Base-by-base conservation (phyloP, 176 grass and related monocot species). In the Paspalum vaginatum region DNA sequence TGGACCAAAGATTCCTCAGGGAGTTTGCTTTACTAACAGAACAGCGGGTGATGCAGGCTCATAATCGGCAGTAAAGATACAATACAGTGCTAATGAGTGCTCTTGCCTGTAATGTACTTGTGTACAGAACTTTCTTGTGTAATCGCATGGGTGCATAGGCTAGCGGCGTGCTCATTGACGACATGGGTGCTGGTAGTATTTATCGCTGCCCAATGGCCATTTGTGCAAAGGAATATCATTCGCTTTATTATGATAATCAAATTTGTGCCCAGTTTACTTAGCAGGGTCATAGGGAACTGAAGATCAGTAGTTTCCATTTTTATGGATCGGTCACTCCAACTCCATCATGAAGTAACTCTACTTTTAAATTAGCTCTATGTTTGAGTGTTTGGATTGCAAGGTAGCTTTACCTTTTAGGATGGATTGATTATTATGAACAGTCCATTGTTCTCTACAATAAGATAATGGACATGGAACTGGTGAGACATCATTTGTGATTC, bases 71-170 rank as follows among this genome's bases (percentile, higher is more conserved):
- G 61, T 49, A 18, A 54, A 68, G 5, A n/a, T 42, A 37, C 52
- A 22, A 47, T 41, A 57, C 8, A 61, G 4, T 41, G 22, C 20
- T 48, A 51, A 56, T 58, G 14, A 5, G 41, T 88, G 48, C 37
- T 47, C 65, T 71, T 88, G 11, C 67, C 50, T 51, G 74, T 83
- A 79, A 39, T 79, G 51, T 72, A 49, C 79, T 65, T 40, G 56
- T 82, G 80, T 88, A 59, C 80, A 78, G 11, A 49, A 32, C 40
- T 41, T 59, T 70, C 65, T 83, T 63, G 66, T 88, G 74, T 73
- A 83, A 76, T 58, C 68, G 41, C 50, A 37, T 78, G 77, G 56
- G 24, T n/a, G 16, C 66, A 37, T 78, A 82, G 56, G 24, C 41
- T 77, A 57, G 62, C 65, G 7, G 46, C 3, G 39, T 42, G 50